Evolutionary conservation across 225 moss, liverwort and hornwort genomes (phyloP).

Genomic region (Anthoceros angustus): DNA sequence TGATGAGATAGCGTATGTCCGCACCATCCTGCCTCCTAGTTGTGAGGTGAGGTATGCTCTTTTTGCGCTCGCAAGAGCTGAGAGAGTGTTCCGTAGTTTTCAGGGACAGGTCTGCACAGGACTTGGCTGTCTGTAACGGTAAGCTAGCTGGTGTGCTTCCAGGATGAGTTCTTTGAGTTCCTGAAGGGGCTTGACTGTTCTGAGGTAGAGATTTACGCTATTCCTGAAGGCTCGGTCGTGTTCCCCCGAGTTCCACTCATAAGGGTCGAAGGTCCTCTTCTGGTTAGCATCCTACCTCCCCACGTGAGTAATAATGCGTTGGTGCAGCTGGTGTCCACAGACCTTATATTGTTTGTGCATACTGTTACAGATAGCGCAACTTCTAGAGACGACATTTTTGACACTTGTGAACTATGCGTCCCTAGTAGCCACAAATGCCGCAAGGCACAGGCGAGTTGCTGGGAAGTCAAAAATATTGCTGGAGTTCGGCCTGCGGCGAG

Average conservation of each 20-base stretch:
- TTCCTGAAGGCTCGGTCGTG: conserved; percentile 86
- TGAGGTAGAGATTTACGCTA: conserved; percentile 62
- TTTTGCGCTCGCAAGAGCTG: not conserved
- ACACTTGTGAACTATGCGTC: conserved; percentile 82
- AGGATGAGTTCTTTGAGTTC: conserved; percentile 59
- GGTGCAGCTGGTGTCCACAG: not conserved
- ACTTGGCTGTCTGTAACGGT: too few relatives aligned
- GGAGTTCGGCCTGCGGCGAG: conserved; percentile 78
- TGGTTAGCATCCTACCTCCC: conserved; percentile 31
- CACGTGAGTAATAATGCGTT: not conserved
- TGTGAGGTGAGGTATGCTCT: conserved; percentile 50
- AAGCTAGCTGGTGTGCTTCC: conserved; percentile 7
- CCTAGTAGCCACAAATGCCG: conserved; percentile 77
- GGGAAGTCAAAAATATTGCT: conserved; percentile 63
- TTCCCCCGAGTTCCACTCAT: conserved; percentile 85
- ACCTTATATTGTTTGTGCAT: not conserved
- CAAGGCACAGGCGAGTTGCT: conserved; percentile 69
- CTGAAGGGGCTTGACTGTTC: conserved; percentile 59
- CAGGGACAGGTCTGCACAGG: too few relatives aligned
- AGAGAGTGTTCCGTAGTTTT: not conserved
- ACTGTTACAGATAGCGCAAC: conserved; percentile 45
- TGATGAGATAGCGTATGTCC: conserved; percentile 47
- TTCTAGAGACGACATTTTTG: conserved; percentile 86
- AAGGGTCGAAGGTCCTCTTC: conserved; percentile 69
- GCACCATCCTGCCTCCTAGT: conserved; percentile 45